These are phyloP conservation scores for Aureobasidium sp. DNA, from an alignment of 2,329 filamentous ascomycete species.

Conservation along the genomic window DNA sequence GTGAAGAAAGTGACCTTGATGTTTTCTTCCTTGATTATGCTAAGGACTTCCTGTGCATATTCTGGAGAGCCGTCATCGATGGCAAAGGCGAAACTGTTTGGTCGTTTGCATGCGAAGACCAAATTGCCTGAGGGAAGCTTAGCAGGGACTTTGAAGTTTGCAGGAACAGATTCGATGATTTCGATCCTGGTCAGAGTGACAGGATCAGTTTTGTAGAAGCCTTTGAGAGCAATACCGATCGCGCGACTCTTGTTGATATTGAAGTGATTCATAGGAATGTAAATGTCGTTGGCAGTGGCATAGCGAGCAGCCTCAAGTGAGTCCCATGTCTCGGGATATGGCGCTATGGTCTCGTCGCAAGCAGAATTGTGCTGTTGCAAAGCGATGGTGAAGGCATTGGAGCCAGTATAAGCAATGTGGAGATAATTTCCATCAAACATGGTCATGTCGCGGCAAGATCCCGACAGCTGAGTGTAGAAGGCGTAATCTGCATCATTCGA, in stretches of 20 bases:
- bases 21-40: background rate
- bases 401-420: background rate
- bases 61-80: background rate
- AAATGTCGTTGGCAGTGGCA: background rate
- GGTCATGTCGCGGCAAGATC: background rate
- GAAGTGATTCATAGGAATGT: background rate
- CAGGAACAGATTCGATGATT: background rate
- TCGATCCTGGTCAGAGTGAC: background rate
- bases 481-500: background rate
- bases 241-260: background rate
- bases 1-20: background rate
- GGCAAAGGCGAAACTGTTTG: background rate
- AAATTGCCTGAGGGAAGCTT: background rate
- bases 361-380: background rate
- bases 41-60: background rate
- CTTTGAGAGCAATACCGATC: background rate
- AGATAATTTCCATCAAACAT: background rate
- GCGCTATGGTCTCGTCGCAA: background rate
- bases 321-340: background rate
- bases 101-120: background rate
- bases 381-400: background rate
- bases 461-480: background rate
- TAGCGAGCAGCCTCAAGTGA: background rate
- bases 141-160: background rate
- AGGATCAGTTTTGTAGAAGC: background rate